These are phyloP conservation scores for Xylariaceae sp. DNA, from an alignment of 2,329 filamentous ascomycete species.

Conservation along the genomic window DNA sequence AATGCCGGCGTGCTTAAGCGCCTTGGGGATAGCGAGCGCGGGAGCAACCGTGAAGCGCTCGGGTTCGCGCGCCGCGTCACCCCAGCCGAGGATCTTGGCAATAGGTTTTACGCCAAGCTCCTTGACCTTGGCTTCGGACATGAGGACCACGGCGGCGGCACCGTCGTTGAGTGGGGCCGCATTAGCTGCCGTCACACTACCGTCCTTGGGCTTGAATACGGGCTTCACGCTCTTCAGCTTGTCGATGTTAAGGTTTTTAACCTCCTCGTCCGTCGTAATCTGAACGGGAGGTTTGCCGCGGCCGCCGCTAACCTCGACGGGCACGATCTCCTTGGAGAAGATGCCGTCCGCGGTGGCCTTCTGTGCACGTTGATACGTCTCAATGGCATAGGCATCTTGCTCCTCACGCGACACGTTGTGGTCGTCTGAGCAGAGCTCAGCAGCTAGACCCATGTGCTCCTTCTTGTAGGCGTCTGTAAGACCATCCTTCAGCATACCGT, in stretches of 20 bases:
- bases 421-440: conserved; percentile 88
- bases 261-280: conserved; percentile 89
- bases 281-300: conserved; percentile 86
- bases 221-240: conserved; percentile 87
- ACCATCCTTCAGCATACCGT: conserved; percentile 93
- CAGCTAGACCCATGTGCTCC: conserved; percentile 95
- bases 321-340: conserved; percentile 86
- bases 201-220: conserved; percentile 77
- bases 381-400: conserved; percentile 96
- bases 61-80: conserved; percentile 87
- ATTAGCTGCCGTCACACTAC: conserved; percentile 94
- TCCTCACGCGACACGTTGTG: conserved; percentile 80
- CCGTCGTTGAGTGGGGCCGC: conserved; percentile 96
- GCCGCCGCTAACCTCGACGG: conserved; percentile 84
- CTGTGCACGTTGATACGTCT: conserved; percentile 73
- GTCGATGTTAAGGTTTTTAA: conserved; percentile 87
- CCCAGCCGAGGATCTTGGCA: conserved; percentile 97
- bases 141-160: conserved; percentile 88
- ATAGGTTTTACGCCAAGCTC: conserved; percentile 89
- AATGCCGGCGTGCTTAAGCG: conserved; percentile 90
- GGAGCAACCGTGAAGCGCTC: conserved; percentile 96
- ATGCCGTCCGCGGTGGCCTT: conserved; percentile 83
- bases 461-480: conserved; percentile 94
- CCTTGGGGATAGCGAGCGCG: conserved; percentile 93
- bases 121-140: conserved; percentile 93